Percentiles rank a stretch among this genome's conserved stretches.
These are phyloP conservation scores for Trichoderma asperellum DNA, from an alignment of 2,329 filamentous ascomycete genomes.

Conservation along the genomic window DNA sequence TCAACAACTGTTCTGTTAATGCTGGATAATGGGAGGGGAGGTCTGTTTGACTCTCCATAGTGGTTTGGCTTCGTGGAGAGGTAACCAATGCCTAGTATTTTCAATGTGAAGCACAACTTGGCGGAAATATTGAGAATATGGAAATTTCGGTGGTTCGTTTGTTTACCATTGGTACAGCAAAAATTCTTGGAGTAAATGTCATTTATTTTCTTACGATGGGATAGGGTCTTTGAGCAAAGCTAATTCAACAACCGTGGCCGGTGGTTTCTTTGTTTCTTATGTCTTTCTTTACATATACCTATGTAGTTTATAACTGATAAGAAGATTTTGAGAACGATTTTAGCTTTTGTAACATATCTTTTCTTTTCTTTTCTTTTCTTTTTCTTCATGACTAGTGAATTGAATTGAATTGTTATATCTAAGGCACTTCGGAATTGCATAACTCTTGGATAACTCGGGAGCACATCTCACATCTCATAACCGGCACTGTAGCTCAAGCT, in stretches of 20 bases:
- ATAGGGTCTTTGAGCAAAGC: neutral
- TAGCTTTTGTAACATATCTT: too few relatives aligned
- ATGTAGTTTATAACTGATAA: too few relatives aligned
- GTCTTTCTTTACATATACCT: neutral
- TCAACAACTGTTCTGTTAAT: neutral
- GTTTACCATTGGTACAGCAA: neutral
- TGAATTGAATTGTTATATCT: neutral
- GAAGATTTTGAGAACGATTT: neutral
- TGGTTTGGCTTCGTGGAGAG: neutral
- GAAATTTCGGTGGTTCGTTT: neutral
- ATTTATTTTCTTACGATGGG: neutral
- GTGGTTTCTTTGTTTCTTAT: neutral
- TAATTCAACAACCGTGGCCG: neutral
- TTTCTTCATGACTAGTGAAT: neutral
- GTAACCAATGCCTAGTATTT: neutral
- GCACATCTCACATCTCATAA: neutral
- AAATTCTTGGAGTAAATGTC: neutral
- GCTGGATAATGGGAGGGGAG: neutral
- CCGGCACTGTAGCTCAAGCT: neutral
- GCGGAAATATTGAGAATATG: neutral
- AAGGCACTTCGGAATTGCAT: neutral
- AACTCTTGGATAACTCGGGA: neutral
- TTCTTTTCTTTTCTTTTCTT: too few relatives aligned
- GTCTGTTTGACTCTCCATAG: neutral
- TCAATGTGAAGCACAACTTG: neutral